Conservation (phyloP, 164 flowering plant genomes). For the Annona cherimola region DNA sequence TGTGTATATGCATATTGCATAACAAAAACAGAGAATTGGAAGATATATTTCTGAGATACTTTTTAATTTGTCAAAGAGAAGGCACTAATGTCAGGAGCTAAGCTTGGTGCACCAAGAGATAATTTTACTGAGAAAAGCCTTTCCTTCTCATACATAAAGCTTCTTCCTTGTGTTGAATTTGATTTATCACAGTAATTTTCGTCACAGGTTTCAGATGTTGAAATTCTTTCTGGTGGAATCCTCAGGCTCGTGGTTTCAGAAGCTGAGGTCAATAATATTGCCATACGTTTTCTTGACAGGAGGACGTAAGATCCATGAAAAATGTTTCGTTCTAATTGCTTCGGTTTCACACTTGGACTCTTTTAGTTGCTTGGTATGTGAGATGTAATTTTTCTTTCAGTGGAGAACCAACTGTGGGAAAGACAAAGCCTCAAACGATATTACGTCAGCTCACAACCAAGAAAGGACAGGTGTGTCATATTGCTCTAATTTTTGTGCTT, state of each 20-base stretch:
- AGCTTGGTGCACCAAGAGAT: background rate
- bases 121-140: background rate
- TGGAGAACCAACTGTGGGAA: conserved; percentile 93
- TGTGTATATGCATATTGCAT: no score
- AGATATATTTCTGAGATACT: no score
- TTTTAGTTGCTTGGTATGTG: background rate
- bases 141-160: background rate
- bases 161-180: background rate
- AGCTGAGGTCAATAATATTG: conserved; percentile 89
- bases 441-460: conserved; percentile 90
- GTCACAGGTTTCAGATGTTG: conserved; percentile 79
- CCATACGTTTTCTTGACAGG: conserved; percentile 83
- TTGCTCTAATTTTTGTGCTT: background rate
- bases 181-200: background rate
- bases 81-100: no score
- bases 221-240: conserved; percentile 94
- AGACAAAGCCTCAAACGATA: conserved; percentile 94
- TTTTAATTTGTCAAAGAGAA: no score
- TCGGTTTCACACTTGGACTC: background rate
- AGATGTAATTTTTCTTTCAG: conserved; percentile 31
- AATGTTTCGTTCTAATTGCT: conserved; percentile 3
- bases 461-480: conserved; percentile 79
- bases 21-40: no score
- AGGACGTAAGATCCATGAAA: conserved; percentile 56
- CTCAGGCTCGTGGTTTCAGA: conserved; percentile 79